Percentiles rank a stretch among this genome's conserved stretches.
phyloP scores from a whole-genome alignment of 2,329 filamentous ascomycete species.

The Cladophialophora yegresii region DNA sequence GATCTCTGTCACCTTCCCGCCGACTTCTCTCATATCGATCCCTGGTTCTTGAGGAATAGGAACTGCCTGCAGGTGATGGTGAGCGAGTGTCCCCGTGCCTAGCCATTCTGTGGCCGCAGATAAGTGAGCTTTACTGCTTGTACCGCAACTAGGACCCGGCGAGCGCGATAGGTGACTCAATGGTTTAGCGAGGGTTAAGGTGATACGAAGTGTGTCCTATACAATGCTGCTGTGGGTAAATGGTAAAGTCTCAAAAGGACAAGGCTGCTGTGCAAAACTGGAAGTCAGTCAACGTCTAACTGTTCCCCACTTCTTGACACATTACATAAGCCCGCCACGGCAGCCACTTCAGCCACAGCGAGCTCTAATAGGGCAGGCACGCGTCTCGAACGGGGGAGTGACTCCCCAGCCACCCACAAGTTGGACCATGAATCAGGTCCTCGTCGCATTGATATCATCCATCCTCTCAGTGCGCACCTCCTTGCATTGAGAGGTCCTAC shows the following conservation, averaged over 20 bases:
- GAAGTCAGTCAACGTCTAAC: not conserved
- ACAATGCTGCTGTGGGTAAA: not conserved
- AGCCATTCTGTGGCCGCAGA: conserved; percentile 53
- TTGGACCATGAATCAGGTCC: not conserved
- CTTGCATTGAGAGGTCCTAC: conserved; percentile 19
- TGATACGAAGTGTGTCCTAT: not conserved
- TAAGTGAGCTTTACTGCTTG: conserved; percentile 52
- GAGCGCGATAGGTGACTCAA: conserved; percentile 16
- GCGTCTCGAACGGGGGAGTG: conserved; percentile 5
- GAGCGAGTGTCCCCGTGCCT: conserved; percentile 70
- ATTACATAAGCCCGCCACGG: not conserved
- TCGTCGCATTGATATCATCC: conserved; percentile 16
- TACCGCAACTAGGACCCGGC: conserved; percentile 31
- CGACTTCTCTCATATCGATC: conserved; percentile 55
- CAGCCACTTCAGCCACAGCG: not conserved
- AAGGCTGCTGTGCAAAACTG: conserved; percentile 4
- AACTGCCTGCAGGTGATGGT: conserved; percentile 92
- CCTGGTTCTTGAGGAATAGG: conserved; percentile 65
- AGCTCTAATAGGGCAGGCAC: conserved; percentile 3
- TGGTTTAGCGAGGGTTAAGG: not conserved
- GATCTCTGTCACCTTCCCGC: conserved; percentile 51
- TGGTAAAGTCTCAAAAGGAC: not conserved
- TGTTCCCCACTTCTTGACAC: conserved; percentile 1
- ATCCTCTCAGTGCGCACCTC: conserved; percentile 20
- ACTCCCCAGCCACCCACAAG: conserved; percentile 26